Base-by-base conservation (phyloP, 1,139 yeast species). In the Kodamaea arcana region DNA sequence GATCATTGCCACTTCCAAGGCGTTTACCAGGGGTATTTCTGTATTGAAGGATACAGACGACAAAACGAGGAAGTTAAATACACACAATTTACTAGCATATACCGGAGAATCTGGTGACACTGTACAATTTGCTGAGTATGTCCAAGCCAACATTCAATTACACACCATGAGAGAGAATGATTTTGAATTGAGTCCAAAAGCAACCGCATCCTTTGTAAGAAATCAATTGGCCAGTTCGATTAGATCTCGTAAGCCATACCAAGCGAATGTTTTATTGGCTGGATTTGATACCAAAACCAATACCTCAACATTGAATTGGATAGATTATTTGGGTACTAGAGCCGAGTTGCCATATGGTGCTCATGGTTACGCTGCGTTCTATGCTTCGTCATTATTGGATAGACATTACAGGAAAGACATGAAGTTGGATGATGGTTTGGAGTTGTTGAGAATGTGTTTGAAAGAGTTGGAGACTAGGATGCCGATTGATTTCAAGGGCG, bases 21-120 rank as follows among this genome's bases (percentile, higher is more conserved):
- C 97, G 4, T 86, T 83, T 37, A 86, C 95, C 13, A 77, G 98
- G 52, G 98, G 98, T 40, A 88, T 94, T 43, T 84, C 97, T 9
- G 78, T 92, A 30, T 69, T 92, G 50, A 90, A 90, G 55, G 82
- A 78, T 33, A 75, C 76, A 32, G 98, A 92, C 60, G 95, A 87
- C 62, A 92, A 92, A 65, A 90, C 97, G 10, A 67, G 94, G 45
- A 65, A 61, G 31, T 71, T 92, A 48, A 86, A 86, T 50, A 74
- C 79, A 32, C 94, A 84, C 55, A 77, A 86, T 41, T 69, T 90
- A 48, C 73, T 92, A 67, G 96, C 97, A 33, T 90, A 68, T 64
- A 83, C 95, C 4, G 99, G 99, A 37, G 98, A 92, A 58, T 75
- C 97, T 4, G 98, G 98, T 40, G 99, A 92, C 57, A 86, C 97